Base-by-base conservation (phyloP, 2,329 filamentous ascomycete species). In the Thelonectria olida region DNA sequence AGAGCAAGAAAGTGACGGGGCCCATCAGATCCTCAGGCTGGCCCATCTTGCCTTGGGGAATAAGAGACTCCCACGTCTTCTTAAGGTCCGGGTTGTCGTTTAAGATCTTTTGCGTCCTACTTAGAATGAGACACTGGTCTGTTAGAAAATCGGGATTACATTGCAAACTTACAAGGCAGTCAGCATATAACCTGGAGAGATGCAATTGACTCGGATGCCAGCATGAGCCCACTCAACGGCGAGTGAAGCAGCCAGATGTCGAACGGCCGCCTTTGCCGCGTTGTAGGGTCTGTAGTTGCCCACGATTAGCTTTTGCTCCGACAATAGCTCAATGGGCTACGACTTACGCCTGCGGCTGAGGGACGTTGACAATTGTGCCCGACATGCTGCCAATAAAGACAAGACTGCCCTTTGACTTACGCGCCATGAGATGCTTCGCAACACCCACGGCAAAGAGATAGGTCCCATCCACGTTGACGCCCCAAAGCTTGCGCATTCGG, bases 331-430 rank as follows among this genome's bases (percentile, higher is more conserved):
- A 13, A 31, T 12, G 28, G 28, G 27, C 42, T 4, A 44, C 22
- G 20, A 78, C 83, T 77, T 71, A 85, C 82, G 88, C 92, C 76
- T 98, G 96, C 1, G 93, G 93, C 78, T 98, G 95, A 15, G 95
- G 95, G 8, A 97, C 91, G 74, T 98, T 98, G 78, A 98, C 95
- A 72, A 98, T 94, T 56, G 90, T 81, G 44, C 94, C 95, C 52
- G 91, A 94, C 94, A 98, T 98, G 85, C 91, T 96, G 27, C 94
- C 95, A 72, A 97, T 96, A 82, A 97, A 91, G 71, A 97, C 92
- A 76, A 98, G 94, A 80, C 90, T 96, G 42, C 94, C 95, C 1
- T 87, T 83, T 5, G 85, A 82, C 75, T 94, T 89, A 72, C 92
- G 88, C 74, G 90, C 89, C 88, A 97, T 96, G 65, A 97, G 81